Evolutionary conservation across 1,139 yeast genomes (phyloP), one percentile per base, ranked within the genome.

Genomic region (Saccharomyces hybrid): DNA sequence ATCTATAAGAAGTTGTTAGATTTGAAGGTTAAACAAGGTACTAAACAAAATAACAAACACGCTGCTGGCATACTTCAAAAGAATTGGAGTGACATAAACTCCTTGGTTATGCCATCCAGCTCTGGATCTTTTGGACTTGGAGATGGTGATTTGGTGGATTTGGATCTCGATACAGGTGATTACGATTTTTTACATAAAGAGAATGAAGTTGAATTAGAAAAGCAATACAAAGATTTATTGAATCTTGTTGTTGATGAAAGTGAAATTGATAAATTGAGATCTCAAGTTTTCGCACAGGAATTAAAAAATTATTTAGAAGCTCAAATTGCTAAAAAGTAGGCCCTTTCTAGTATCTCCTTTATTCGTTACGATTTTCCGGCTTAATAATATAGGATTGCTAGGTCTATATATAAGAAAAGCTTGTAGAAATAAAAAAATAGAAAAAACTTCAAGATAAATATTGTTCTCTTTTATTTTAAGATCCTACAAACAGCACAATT

Each of bases 91-190:
- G 66, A 71, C 25, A 68, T 79, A 26, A 77, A 78, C 56, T 68
- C 75, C 1, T 68, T 76, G 9, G 73, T 81, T 29, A 72, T 79
- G 56, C 64, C 70, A 16, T 73, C 77, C 38, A 75, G 74, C 20
- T 72, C 76, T 16, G 68, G 73, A 5, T 84, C 79, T 46, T 78
- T 85, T 60, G 95, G 95, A 0, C 62, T 86, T 4, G 76, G 78
- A 53, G 76, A 73, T 14, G 79, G 78, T 16, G 91, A 85, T 57
- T 60, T 84, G 46, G 76, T 78, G 41, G 90, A 84, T 56, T 71
- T 83, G 58, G 82, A 82, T 59, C 46, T 60, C 23, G 50, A 51
- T 16, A 23, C 29, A 14, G 32, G 20, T 8, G 53, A 47, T 8
- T 34, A 34, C 29, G 58, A 61, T 42, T 59, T 42, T 53, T 52